Evolutionary conservation across 2,329 filamentous ascomycete genomes (phyloP), one percentile per base, ranked within the genome.

Genomic region (Colletotrichum australisinense): DNA sequence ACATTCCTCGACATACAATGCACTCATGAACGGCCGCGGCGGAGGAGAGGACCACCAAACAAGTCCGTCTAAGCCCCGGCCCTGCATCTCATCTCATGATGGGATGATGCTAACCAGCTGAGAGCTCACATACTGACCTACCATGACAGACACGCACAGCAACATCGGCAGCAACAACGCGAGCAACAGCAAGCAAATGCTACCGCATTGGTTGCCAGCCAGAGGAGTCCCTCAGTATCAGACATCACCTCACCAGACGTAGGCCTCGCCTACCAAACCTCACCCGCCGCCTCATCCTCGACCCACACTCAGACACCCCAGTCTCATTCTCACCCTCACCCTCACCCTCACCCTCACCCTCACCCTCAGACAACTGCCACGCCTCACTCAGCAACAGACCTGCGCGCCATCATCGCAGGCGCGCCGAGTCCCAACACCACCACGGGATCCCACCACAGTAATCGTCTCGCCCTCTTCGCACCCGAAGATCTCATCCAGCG

Each of bases 21-120:
- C 75, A 81, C 78, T 1, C 76, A 76, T 30, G 68, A 79, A 59
- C 75, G 75, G 57, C 78, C 79, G 2, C 59, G 79, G 57, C 76
- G 77, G 67, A 76, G 73, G 65, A 74, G 79, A 73, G 80, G 79
- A 1, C 79, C 79, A 8, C 75, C 70, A 2, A 80, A 78, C 62
- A 75, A 74, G 78, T 79, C n/a, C 62, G 35, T 72, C 32, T 49
- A 5, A 53, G 14, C 24, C 58, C 62, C 28, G 22, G 53, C 12
- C 46, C 24, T 24, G 32, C 16, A 46, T 11, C 22, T 32, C 16
- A 46, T 19, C 12, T 52, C 32, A 24, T 38, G 11, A 62, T 30
- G 8, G 30, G 30, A 5, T 16, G 22, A 30, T 28, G 57, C 14
- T 28, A 32, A 24, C 32, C 26, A 32, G 35, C 35, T n/a, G 12